A percentile compares a stretch with the other conserved stretches of the same genome.
Evolutionary conservation across 345 rosid genomes (phyloP).

Genomic region (Eucalyptus melliodora): DNA sequence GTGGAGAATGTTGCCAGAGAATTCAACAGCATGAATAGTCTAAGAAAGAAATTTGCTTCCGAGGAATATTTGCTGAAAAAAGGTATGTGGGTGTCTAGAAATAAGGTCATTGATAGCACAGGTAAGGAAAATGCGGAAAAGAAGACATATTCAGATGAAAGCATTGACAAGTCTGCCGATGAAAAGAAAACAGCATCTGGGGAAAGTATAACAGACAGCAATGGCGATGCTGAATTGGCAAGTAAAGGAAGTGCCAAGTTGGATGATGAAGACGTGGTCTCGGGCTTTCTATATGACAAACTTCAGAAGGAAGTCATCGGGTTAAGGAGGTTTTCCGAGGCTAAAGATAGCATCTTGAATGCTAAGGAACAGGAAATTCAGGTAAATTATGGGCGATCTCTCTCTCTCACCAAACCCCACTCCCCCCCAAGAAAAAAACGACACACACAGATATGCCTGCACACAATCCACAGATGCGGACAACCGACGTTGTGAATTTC

Average conservation of each 20-base stretch:
- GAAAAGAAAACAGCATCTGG: not conserved
- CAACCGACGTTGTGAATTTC: not conserved
- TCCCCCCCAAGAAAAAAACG: rapidly evolving
- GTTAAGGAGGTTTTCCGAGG: slow-evolving; percentile 57
- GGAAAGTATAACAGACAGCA: not conserved
- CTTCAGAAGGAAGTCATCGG: slow-evolving; percentile 74
- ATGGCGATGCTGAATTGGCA: slow-evolving; percentile 9
- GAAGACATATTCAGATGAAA: slow-evolving; percentile 10
- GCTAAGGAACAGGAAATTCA: slow-evolving; percentile 71
- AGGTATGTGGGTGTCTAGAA: slow-evolving; percentile 46
- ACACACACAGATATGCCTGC: not conserved
- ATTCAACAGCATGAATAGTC: not conserved
- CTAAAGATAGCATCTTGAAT: slow-evolving; percentile 40
- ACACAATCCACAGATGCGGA: too few species aligned
- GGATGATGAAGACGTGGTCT: slow-evolving; percentile 40
- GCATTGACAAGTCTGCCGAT: slow-evolving; percentile 4
- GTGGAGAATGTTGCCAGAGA: not conserved
- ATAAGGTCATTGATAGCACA: slow-evolving; percentile 28
- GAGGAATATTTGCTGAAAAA: slow-evolving; percentile 20
- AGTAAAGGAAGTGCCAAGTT: slow-evolving; percentile 5
- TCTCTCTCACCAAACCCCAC: not conserved
- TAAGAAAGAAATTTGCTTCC: slow-evolving; percentile 11
- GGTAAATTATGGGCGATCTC: slow-evolving; percentile 16
- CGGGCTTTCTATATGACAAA: slow-evolving; percentile 82
- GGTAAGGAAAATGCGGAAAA: slow-evolving; percentile 53